Evolutionary conservation across 2,329 filamentous ascomycete genomes (phyloP).

Genomic region (Claviceps pusilla): DNA sequence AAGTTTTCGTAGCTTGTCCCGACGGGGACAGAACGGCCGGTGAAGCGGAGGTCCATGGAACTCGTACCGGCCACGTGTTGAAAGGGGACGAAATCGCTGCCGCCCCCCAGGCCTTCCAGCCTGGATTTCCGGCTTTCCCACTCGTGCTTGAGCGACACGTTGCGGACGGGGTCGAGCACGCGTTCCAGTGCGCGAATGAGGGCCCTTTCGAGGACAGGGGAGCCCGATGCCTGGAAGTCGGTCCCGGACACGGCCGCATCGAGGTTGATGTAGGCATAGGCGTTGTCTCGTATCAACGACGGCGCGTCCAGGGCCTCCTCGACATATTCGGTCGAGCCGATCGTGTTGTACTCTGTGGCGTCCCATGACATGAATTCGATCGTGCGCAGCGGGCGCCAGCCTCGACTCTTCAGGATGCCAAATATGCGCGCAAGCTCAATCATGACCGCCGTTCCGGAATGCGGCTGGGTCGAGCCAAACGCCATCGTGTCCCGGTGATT

Average conservation of each 20-base stretch:
- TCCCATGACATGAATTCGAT: constrained; percentile 98
- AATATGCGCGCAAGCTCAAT: constrained; percentile 79
- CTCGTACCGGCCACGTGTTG: constrained; percentile 82
- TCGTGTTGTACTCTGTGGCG: constrained; percentile 78
- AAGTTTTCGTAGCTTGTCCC: constrained; percentile 84
- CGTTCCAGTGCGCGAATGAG: constrained; percentile 60
- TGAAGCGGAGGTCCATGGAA: constrained; percentile 71
- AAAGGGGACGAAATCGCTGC: constrained; percentile 77
- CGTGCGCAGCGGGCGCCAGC: constrained; percentile 84
- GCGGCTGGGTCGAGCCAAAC: constrained; percentile 73
- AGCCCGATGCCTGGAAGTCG: constrained; percentile 63
- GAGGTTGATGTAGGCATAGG: constrained; percentile 80
- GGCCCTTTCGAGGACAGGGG: constrained; percentile 61
- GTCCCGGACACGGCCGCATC: constrained; percentile 65
- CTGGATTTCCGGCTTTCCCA: constrained; percentile 53
- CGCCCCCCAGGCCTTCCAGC: constrained; percentile 56
- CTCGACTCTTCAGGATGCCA: constrained; percentile 57
- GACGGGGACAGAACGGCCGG: constrained; percentile 50
- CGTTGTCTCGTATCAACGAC: constrained; percentile 49
- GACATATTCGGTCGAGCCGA: constrained; percentile 89
- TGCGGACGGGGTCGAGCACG: constrained; percentile 55
- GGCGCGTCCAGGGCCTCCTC: constrained; percentile 57
- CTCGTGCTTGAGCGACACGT: constrained; percentile 56
- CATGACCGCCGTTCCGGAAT: constrained; percentile 80
- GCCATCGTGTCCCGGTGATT: constrained; percentile 91